Percentiles rank a stretch among this genome's conserved stretches.
These are phyloP conservation scores for Setaria italica DNA, from an alignment of 202 grass and related monocot genomes.

Conservation along the genomic window DNA sequence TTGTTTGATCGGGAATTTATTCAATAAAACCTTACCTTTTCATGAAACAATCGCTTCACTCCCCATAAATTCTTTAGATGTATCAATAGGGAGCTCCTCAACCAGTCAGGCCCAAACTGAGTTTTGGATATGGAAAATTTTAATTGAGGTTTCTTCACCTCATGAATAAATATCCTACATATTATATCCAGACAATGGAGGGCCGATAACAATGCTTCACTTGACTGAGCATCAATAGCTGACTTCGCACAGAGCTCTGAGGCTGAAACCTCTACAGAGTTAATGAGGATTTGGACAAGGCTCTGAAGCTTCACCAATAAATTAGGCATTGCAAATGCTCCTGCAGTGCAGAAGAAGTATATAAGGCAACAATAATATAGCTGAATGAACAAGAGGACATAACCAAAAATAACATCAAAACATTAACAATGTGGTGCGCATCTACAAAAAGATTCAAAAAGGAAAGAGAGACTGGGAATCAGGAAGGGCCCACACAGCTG, in stretches of 20 bases:
- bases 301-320: slow-evolving; percentile 66
- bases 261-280: slow-evolving; percentile 71
- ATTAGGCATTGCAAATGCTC: slow-evolving; percentile 49
- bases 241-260: slow-evolving; percentile 61
- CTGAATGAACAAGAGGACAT: not conserved
- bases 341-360: slow-evolving; percentile 33
- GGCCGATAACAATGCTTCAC: slow-evolving; percentile 67
- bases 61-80: slow-evolving; percentile 73
- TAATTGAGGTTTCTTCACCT: slow-evolving; percentile 57
- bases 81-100: slow-evolving; percentile 55
- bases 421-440: not conserved
- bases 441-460: slow-evolving; percentile 1
- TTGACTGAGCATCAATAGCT: slow-evolving; percentile 65
- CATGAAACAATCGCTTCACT: slow-evolving; percentile 63
- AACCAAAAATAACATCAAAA: slow-evolving; percentile 22
- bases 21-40: slow-evolving; percentile 49
- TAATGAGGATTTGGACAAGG: slow-evolving; percentile 76
- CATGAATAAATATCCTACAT: slow-evolving; percentile 70
- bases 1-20: slow-evolving; percentile 34
- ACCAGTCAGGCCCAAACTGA: slow-evolving; percentile 49
- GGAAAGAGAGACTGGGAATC: not conserved
- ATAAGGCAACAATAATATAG: slow-evolving; percentile 34
- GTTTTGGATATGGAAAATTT: slow-evolving; percentile 31
- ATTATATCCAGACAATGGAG: slow-evolving; percentile 79
- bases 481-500: not conserved